Evolutionary conservation across 257 asterid species (phyloP), one percentile per base, ranked within the genome.

Genomic region (Solanum peruvianum): DNA sequence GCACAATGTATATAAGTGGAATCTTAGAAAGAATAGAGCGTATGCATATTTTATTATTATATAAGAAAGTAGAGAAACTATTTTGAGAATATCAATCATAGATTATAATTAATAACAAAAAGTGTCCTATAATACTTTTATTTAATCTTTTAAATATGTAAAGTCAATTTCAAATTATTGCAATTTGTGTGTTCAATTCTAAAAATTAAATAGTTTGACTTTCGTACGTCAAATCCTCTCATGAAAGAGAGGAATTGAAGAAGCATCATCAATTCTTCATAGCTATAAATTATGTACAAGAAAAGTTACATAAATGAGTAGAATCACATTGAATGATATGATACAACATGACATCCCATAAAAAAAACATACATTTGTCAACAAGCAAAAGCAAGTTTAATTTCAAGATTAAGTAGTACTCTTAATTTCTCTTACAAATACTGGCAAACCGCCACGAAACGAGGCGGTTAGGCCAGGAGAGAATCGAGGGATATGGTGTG

Each of bases 381-480:
- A 23, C 29, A 23, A 60, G 69, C 31, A 62, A 23, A n/a, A 62
- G 1, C 31, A 62, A 62, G 33, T 11, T 62, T 62, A 62, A 62
- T 10, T 62, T 62, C 69, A 23, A 23, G 71, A 64, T 11, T 56
- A 58, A 60, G 31, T 62, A 25, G 72, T 66, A 66, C 0, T 12
- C 72, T 27, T 78, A 29, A 16, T 86, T 88, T 80, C 86, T 44
- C 86, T 92, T 27, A 92, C 91, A 7, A 83, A 47, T 70, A 91
- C 93, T 9, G 83, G 89, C 16, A 95, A 77, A 58, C 98, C 98
- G 9, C 91, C 94, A 2, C 80, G 87, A 35, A 93, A 94, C 1
- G 97, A 93, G 47, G 98, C 94, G 0, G 98, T 94, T 0, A 95
- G 90, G 9, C 98, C 98, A 0, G 97, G 98, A 4, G 98, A 93